A percentile compares a stretch with the other conserved stretches of the same genome.
These are phyloP conservation scores for Diversispora epigaea DNA, from an alignment of 192 early-diverging fungal species.

Conservation along the genomic window DNA sequence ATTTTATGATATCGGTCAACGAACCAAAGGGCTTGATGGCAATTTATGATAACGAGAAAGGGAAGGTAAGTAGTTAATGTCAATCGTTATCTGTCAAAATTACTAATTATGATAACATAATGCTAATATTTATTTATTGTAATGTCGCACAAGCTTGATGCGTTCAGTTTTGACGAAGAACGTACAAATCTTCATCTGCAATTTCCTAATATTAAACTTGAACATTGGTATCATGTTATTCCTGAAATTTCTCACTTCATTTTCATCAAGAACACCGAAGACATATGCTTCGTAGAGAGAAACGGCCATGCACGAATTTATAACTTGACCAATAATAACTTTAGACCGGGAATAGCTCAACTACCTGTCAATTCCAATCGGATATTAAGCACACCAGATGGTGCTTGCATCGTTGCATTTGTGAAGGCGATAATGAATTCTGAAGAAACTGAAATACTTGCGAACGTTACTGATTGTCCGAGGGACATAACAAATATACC, in stretches of 20 bases:
- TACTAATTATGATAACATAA: too few species aligned
- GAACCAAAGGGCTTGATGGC: slow-evolving; percentile 33
- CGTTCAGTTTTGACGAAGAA: slow-evolving; percentile 29
- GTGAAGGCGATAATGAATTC: background rate
- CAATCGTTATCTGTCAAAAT: background rate
- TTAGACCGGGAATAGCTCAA: slow-evolving; percentile 17
- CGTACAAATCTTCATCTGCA: slow-evolving; percentile 5
- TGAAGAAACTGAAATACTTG: background rate
- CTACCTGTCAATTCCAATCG: slow-evolving; percentile 2
- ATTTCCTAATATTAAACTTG: slow-evolving; percentile 28
- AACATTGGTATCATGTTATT: slow-evolving; percentile 12
- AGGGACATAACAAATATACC: background rate
- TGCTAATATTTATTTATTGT: too few species aligned
- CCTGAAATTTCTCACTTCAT: slow-evolving; percentile 27
- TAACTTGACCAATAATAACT: slow-evolving; percentile 22
- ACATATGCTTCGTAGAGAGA: slow-evolving; percentile 23
- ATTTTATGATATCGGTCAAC: slow-evolving; percentile 21
- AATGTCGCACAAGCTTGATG: slow-evolving; percentile 21
- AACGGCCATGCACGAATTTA: slow-evolving; percentile 21
- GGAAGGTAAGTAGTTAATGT: background rate
- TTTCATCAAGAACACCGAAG: slow-evolving; percentile 29
- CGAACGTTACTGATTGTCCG: background rate
- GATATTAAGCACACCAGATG: slow-evolving; percentile 23
- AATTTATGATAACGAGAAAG: slow-evolving; percentile 24
- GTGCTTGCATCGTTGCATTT: slow-evolving; percentile 32